A percentile compares a stretch with the other conserved stretches of the same genome.
These are phyloP conservation scores for Neoboletus subvelutipes DNA, from an alignment of 768 basidiomycete species.

Conservation along the genomic window DNA sequence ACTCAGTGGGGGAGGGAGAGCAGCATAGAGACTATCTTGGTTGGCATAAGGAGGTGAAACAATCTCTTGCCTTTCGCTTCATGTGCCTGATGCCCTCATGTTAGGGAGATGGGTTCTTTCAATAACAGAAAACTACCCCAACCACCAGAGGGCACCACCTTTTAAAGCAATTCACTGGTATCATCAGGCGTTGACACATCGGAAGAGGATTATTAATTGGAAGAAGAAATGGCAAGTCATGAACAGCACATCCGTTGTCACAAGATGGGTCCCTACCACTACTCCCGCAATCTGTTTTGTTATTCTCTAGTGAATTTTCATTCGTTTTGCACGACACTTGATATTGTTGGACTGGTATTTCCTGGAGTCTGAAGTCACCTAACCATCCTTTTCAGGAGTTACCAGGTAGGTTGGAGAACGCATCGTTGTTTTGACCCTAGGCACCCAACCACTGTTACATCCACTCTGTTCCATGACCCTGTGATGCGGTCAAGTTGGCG, in stretches of 20 bases:
- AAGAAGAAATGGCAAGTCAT: slow-evolving; percentile 15
- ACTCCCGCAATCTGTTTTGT: slow-evolving; percentile 18
- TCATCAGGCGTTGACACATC: slow-evolving; percentile 1
- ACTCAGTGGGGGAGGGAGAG: slow-evolving; percentile 69
- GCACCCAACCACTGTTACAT: background rate
- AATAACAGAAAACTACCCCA: slow-evolving; percentile 93
- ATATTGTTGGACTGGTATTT: background rate
- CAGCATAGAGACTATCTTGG: slow-evolving; percentile 85
- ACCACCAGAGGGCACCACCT: slow-evolving; percentile 83
- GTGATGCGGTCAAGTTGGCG: background rate
- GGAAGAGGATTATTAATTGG: slow-evolving; percentile 9
- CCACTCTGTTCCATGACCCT: background rate
- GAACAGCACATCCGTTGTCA: slow-evolving; percentile 9
- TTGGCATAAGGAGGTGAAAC: slow-evolving; percentile 86
- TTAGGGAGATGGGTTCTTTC: slow-evolving; percentile 92
- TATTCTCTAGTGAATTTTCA: slow-evolving; percentile 19
- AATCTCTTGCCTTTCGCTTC: background rate
- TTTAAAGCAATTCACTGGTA: slow-evolving; percentile 36
- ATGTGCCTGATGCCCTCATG: slow-evolving; percentile 5
- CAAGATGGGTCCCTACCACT: slow-evolving; percentile 23
- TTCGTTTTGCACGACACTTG: slow-evolving; percentile 6
- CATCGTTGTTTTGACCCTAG: background rate
- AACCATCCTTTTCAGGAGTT: background rate
- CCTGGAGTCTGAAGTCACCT: background rate
- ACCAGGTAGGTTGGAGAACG: background rate